Conservation (phyloP, 2,329 filamentous ascomycete genomes). For the Fulvia fulva region DNA sequence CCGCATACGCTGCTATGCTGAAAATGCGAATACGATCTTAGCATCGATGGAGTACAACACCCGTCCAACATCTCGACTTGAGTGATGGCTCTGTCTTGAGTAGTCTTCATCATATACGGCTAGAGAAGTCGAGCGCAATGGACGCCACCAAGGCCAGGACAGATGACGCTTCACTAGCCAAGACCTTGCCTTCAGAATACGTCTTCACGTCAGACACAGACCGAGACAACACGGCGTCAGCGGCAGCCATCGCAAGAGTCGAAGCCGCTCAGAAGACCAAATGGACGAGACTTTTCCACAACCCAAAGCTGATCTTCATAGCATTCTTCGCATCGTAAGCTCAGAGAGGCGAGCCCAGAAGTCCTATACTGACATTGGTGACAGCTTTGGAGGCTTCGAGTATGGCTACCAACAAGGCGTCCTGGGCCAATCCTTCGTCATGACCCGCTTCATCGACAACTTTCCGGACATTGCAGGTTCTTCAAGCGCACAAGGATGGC, state of each 20-base stretch:
- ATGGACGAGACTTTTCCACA: conserved; percentile 7
- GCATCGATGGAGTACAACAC: not conserved
- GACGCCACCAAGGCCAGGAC: not conserved
- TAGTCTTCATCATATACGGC: no score
- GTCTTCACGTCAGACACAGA: not conserved
- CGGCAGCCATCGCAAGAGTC: conserved; percentile 4
- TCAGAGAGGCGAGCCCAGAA: not conserved
- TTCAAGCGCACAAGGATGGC: conserved; percentile 13
- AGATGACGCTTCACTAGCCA: not conserved
- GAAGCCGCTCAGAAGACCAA: conserved; percentile 9
- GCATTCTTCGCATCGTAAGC: conserved; percentile 13
- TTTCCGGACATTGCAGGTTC: conserved; percentile 14
- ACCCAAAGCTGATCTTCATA: conserved; percentile 16
- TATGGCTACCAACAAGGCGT: conserved; percentile 56
- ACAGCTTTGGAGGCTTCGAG: conserved; percentile 50
- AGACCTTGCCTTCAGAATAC: not conserved
- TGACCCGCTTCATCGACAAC: conserved; percentile 36
- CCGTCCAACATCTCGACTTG: not conserved
- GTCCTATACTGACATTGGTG: not conserved
- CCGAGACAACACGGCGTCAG: not conserved
- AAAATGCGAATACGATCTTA: not conserved
- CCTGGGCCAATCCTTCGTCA: conserved; percentile 52
- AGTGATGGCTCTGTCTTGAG: no score
- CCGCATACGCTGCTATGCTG: not conserved
- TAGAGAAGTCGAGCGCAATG: not conserved